Base-by-base conservation (phyloP, 495 filamentous ascomycete species). In the Hypomontagnella submonticulosa region DNA sequence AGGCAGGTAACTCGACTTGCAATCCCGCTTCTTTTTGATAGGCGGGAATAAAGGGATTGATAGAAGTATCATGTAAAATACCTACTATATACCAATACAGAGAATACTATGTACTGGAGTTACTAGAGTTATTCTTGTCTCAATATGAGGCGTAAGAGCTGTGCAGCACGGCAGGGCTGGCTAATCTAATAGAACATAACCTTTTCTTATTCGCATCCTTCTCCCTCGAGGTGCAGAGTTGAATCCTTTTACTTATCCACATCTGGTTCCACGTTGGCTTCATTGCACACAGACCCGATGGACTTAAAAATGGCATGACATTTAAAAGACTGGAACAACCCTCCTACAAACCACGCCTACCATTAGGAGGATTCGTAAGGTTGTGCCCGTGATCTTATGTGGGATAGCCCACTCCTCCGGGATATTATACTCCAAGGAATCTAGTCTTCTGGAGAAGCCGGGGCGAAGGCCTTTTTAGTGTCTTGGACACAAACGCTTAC, bases 141-240 rank as follows among this genome's bases (percentile, higher is more conserved):
- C 33, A 32, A 33, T 47, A 57, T 50, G 52, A 51, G 63, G 44
- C 57, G 52, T 41, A 61, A 57, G 46, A 42, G 37, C 10, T 44
- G 37, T 48, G 32, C 23, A 27, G 23, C 23, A 27, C 23, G 23
- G 23, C 23, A 27, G 23, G 23, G 15, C 12, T 40, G 53, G 13
- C 52, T 48, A 67, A 58, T 68, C 48, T 20, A 53, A 15, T 15
- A 18, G 6, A 32, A 11, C 34, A 41, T 30, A 57, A 30, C 40
- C 19, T 4, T 43, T 63, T n/a, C 6, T 27, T 57, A 12, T 36
- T 46, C 33, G 54, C 59, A 59, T 68, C 59, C 65, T 63, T 59
- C 65, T 63, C 53, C 53, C 58, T 62, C 27, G 19, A 58, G n/a
- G 62, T 27, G 40, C 64, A 36, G 30, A 58, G 30, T 60, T 42